Base-by-base conservation (phyloP, 179 eudicot species). In the Beta corolliflora region DNA sequence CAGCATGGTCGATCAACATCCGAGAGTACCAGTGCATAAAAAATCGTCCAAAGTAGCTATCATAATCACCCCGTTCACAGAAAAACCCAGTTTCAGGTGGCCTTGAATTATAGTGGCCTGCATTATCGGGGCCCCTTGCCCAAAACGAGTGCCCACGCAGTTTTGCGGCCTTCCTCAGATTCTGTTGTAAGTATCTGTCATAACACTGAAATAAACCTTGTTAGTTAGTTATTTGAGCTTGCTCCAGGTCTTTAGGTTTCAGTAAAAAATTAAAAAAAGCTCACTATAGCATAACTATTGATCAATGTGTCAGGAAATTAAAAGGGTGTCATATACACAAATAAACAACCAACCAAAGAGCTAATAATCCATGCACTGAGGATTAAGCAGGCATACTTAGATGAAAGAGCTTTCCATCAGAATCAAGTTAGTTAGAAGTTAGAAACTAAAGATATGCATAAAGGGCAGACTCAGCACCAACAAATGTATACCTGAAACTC, bases 121-220 rank as follows among this genome's bases (percentile, higher is more conserved):
- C 91, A 84, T 88, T 91, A 82, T 92, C 92, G 69, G 97, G 97
- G 56, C 89, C 91, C 81, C 85, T 86, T 52, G 88, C 93, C 93
- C 92, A 92, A 81, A 87, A 81, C 8, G 93, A 87, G 83, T 92
- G 93, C 18, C 93, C 93, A 31, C 88, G 90, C 81, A 85, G 18
- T 82, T 88, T 86, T 60, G 95, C 93, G 69, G 91, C 92, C 81
- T 87, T 91, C 71, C 84, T 78, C 69, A 91, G 86, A 83, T 83
- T 91, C 84, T 91, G 90, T 75, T 85, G 84, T 46, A 84, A 79
- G 85, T 91, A 92, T 83, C 88, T 92, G 84, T 92, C 95, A 81
- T 91, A 91, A 79, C 95, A 92, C 95, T 91, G 87, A 67, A 83
- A 84, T 66, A 56, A 60, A 61, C 21, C 5, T 53, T 12, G 7